Evolutionary conservation across 2,329 filamentous ascomycete genomes (phyloP).

Genomic region (Neospermospora avenae): DNA sequence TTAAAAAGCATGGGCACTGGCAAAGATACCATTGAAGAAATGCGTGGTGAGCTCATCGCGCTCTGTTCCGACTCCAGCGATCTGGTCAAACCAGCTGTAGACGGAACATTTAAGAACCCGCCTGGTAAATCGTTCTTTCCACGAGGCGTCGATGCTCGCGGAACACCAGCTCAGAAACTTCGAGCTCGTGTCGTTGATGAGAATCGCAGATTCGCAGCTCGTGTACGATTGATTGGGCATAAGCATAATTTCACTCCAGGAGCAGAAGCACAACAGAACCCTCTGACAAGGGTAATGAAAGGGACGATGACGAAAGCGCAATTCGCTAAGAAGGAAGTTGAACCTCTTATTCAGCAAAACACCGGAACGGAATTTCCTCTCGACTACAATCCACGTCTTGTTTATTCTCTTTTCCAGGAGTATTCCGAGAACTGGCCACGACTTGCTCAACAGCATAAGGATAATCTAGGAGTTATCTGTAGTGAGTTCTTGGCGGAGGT

Average conservation of each 20-base stretch:
- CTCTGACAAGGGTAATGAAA: neutral
- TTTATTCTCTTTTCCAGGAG: constrained; percentile 15
- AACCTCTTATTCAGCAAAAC: constrained; percentile 11
- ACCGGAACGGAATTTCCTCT: constrained; percentile 16
- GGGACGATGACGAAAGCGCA: constrained; percentile 10
- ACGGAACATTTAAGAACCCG: constrained; percentile 18
- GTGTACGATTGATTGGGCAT: constrained; percentile 13
- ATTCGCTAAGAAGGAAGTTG: constrained; percentile 15
- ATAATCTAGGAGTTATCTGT: constrained; percentile 14
- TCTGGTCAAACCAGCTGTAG: constrained; percentile 12
- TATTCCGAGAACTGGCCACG: constrained; percentile 15
- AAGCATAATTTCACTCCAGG: constrained; percentile 13
- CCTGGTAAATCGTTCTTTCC: constrained; percentile 14
- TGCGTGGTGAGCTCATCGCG: constrained; percentile 14
- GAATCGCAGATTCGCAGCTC: constrained; percentile 11
- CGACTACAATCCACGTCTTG: constrained; percentile 15
- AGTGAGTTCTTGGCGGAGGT: constrained; percentile 17
- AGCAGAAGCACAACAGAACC: neutral
- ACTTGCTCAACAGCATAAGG: constrained; percentile 17
- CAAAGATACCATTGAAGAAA: constrained; percentile 14
- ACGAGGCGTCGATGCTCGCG: constrained; percentile 8
- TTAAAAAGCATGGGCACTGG: constrained; percentile 14
- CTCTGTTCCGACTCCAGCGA: constrained; percentile 11
- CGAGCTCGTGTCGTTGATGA: constrained; percentile 15
- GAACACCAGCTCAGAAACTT: constrained; percentile 16